Evolutionary conservation across 768 basidiomycete species (phyloP).

Genomic region (Amanita inopinata): DNA sequence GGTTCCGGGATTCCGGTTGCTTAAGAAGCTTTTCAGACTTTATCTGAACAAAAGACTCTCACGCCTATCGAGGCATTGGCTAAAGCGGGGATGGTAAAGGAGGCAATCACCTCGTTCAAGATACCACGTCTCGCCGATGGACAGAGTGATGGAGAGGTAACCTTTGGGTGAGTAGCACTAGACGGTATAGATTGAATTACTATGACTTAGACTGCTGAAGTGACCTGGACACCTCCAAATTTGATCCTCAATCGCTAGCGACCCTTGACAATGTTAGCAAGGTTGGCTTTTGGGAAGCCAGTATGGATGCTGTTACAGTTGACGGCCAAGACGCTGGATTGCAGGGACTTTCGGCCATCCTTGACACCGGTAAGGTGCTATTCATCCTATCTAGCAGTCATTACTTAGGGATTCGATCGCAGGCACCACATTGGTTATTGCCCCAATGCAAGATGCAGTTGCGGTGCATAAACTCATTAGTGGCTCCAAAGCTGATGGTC

Average conservation of each 20-base stretch:
- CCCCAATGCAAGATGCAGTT: conserved; percentile 27
- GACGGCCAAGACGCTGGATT: conserved; percentile 45
- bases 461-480: conserved; percentile 33
- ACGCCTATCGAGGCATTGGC: conserved; percentile 73
- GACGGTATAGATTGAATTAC: neutral
- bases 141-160: conserved; percentile 69
- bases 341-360: conserved; percentile 58
- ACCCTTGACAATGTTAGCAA: conserved; percentile 54
- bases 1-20: neutral
- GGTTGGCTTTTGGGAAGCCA: conserved; percentile 76
- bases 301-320: conserved; percentile 47
- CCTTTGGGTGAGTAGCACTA: conserved; percentile 47
- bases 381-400: neutral
- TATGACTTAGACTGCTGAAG: conserved; percentile 15
- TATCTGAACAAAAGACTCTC: conserved; percentile 53
- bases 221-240: conserved; percentile 61
- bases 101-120: conserved; percentile 71
- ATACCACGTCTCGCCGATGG: conserved; percentile 65
- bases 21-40: conserved; percentile 22
- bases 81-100: conserved; percentile 40
- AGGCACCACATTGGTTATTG: conserved; percentile 43
- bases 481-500: conserved; percentile 31
- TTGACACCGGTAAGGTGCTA: conserved; percentile 38
- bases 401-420: conserved; percentile 3
- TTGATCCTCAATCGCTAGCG: conserved; percentile 46